These are phyloP conservation scores for Anisodus acutangulus DNA, from an alignment of 257 asterid genomes.

Conservation along the genomic window DNA sequence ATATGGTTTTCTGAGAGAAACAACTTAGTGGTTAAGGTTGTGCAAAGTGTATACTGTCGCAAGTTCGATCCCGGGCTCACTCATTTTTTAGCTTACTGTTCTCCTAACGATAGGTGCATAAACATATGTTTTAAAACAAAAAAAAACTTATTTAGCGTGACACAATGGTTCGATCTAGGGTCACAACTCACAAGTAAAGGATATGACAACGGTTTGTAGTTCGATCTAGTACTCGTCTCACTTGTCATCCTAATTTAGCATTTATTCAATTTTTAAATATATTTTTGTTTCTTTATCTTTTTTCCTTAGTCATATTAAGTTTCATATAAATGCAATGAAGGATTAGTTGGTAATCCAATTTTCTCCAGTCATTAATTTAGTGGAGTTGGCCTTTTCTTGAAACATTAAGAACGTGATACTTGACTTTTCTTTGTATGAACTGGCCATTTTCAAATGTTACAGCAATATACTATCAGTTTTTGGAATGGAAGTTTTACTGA, in stretches of 20 bases:
- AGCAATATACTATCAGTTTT: background rate
- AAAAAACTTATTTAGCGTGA: too few relatives aligned
- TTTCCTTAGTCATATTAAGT: background rate
- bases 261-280: background rate
- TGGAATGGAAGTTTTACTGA: background rate
- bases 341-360: constrained; percentile 2
- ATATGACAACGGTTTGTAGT: too few relatives aligned
- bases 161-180: too few relatives aligned
- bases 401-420: background rate
- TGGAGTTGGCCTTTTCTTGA: constrained; percentile 11
- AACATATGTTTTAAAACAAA: too few relatives aligned
- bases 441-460: background rate
- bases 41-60: too few relatives aligned
- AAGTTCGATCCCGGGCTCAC: too few relatives aligned
- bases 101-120: too few relatives aligned
- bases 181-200: too few relatives aligned
- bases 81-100: too few relatives aligned
- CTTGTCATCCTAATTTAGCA: background rate
- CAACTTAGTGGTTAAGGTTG: too few relatives aligned
- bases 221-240: background rate
- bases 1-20: too few relatives aligned
- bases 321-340: background rate
- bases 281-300: background rate
- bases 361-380: background rate
- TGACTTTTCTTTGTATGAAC: background rate